A percentile compares a stretch with the other conserved stretches of the same genome.
These are phyloP conservation scores for Biscogniauxia marginata DNA, from an alignment of 2,329 filamentous ascomycete genomes.

Conservation along the genomic window DNA sequence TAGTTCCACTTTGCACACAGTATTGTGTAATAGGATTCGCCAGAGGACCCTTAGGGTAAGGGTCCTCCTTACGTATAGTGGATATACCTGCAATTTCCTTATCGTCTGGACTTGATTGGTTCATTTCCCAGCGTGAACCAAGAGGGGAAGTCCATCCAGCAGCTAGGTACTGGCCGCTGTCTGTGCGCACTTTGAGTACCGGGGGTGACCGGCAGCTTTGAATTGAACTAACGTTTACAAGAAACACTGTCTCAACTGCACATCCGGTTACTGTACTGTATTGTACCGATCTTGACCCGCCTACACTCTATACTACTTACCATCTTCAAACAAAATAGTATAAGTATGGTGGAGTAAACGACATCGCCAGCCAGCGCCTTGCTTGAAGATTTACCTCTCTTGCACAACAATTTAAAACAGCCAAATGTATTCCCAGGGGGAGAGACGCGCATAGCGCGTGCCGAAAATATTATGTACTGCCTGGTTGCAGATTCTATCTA, in stretches of 20 bases:
- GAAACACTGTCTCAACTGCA: not conserved
- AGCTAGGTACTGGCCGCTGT: not conserved
- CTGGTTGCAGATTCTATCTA: not conserved
- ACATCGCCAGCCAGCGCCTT: too few relatives aligned
- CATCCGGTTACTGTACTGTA: not conserved
- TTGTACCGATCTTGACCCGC: not conserved
- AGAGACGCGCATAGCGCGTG: not conserved
- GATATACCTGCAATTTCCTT: conserved; percentile 14
- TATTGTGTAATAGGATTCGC: not conserved
- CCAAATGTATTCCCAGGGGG: not conserved
- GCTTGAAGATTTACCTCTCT: too few relatives aligned
- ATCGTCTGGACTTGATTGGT: conserved; percentile 19
- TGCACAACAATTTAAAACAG: too few relatives aligned
- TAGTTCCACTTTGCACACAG: not conserved
- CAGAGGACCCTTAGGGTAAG: conserved; percentile 5
- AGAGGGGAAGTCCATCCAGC: conserved; percentile 14
- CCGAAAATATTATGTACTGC: not conserved
- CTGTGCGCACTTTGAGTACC: not conserved
- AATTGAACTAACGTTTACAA: not conserved
- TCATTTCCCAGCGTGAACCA: conserved; percentile 1
- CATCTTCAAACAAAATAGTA: too few relatives aligned
- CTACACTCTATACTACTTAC: not conserved
- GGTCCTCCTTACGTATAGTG: conserved; percentile 9
- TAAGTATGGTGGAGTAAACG: too few relatives aligned
- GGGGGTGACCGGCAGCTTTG: not conserved